Evolutionary conservation across 192 early-diverging fungal species (phyloP), one percentile per base, ranked within the genome.

Genomic region (Glomus cerebriforme): DNA sequence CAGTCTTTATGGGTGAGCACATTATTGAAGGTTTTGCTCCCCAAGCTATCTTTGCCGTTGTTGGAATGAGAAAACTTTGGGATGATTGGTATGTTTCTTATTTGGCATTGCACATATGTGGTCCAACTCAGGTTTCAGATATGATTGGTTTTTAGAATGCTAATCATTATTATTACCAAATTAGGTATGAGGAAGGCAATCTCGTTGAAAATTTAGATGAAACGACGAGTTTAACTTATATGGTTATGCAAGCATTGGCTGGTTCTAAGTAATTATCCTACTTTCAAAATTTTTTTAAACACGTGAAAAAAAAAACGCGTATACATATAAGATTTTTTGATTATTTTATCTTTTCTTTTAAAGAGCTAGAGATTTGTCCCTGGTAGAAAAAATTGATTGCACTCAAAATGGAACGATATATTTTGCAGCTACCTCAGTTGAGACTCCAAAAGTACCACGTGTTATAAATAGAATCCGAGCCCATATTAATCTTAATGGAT

Each of bases 11-110:
- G 77, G 86, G 88, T 13, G 88, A 89, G 80, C 80, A 81, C 35
- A 79, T 86, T 22, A 86, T 89, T 39, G 82, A 85, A 54, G 88
- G 88, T 1, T 87, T 84, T 31, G 75, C 84, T 22, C 86, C 88
- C n/a, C 88, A 88, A 71, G 79, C 86, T 2, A 84, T 88, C 12
- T 88, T 89, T 73, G 84, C 85, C 32, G 87, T 89, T 4, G 85
- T 88, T 80, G 85, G 86, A 10, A 84, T 86, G 67, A 80, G 88
- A 70, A 87, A 87, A 79, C 81, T 86, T 12, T 89, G 88, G 88
- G 88, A 89, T 82, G 87, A 87, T 73, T 80, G 80, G 84, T 85
- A 73, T 79, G 13, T n/a, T n/a, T n/a, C n/a, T n/a, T n/a, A n/a
- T n/a, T 34, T 66, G 4, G 17, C 34, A n/a, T 69, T 5, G 19